Base-by-base conservation (phyloP, 2,329 filamentous ascomycete species). In the Aspergillus eucalypticola region DNA sequence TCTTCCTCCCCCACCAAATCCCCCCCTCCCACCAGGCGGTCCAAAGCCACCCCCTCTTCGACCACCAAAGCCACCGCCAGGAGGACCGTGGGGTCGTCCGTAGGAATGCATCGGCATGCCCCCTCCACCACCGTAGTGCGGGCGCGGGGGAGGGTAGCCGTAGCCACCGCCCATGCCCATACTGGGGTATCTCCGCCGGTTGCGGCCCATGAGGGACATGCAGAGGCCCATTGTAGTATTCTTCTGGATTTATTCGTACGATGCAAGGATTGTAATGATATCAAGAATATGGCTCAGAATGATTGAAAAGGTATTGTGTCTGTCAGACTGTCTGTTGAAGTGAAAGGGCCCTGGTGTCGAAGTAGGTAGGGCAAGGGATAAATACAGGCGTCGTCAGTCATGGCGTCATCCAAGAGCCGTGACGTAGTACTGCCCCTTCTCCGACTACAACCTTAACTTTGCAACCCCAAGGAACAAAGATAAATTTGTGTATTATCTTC, bases 91-190 rank as follows among this genome's bases (percentile, higher is more conserved):
- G 7, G 27, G 23, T 19, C 25, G 15, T 5, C 23, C 29, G 15
- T 29, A 50, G 25, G 46, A 29, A 8, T 50, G 23, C 54, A 57
- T 57, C 10, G 54, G 54, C 54, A 57, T 57, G 11, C 51, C 50
- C 4, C 17, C 35, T 2, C 51, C 51, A 6, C 55, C 55, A 17
- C 23, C 13, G 17, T 52, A 25, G 13, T 58, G 56, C 3, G 38
- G 49, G 23, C 49, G 25, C 6, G 50, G 50, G 5, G 56, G 44
- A 8, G 54, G 54, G 25, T 19, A 54, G 2, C 32, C 35, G 44
- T 29, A 42, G 41, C 46, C 46, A 6, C 46, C 46, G 15, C 46
- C 46, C 46, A 27, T 29, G 23, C 44, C 44, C 21, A 25, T 23
- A 6, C 8, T n/a, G 8, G 44, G 44, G 8, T 49, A 29, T 8